Evolutionary conservation across 2,329 filamentous ascomycete genomes (phyloP), one percentile per base, ranked within the genome.

Genomic region (Neopestalotiopsis rosae): DNA sequence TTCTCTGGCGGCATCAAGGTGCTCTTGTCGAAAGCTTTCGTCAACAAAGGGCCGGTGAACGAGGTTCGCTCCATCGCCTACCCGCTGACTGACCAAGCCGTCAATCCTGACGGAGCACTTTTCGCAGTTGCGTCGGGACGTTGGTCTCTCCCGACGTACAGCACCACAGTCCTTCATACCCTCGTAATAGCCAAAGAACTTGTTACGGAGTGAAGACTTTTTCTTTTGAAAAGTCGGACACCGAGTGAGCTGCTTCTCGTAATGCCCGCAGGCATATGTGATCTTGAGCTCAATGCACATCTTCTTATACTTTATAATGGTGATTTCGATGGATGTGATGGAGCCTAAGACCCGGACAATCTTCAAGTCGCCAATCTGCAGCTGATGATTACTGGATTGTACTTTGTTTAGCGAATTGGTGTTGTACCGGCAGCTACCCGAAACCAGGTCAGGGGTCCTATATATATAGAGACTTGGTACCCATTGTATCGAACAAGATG

Each of bases 41-140:
- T 69, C 68, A 14, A 56, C 68, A 13, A 67, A 45, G 17, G 45
- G 61, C 4, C 66, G 61, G 7, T 61, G 57, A 5, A 40, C 42
- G n/a, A 67, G 12, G n/a, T 13, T 65, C 3, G 65, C 68, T 9
- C 65, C 68, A 49, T 69, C 42, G n/a, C 68, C 68, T 28, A 67
- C 65, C 6, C 67, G 40, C 20, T 66, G 40, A 1, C 40, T 64
- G 24, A 7, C 13, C 56, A 69, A 63, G 6, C 64, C 64, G 13
- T 30, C 65, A 30, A 12, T 1, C 6, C 17, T 45, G 42, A 67
- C 40, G 14, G 64, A 64, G 32, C 68, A 67, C 10, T 62, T 34
- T 24, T 67, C 68, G 32, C 64, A 69, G 7, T 6, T 24, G 34
- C 24, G 42, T 20, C 12, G 38, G n/a, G 6, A 56, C 10, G 6